phyloP scores from a whole-genome alignment of 2,329 filamentous ascomycete species.

The Fusarium denticulatum region DNA sequence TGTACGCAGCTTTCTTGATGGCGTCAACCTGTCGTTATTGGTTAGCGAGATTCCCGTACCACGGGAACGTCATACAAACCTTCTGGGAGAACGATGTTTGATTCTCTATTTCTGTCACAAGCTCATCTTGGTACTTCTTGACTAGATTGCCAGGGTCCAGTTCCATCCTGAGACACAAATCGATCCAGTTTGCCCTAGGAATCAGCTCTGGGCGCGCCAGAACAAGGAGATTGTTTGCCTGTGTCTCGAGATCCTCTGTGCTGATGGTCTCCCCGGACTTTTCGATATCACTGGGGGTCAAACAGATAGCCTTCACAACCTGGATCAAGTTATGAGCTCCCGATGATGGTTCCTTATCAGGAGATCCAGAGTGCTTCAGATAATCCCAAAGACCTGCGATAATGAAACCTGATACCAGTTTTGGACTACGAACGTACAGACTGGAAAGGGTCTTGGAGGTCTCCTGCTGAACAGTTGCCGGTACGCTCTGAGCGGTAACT shows the following conservation, averaged over 20 bases:
- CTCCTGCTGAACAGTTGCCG: slow-evolving; percentile 71
- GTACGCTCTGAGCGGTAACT: slow-evolving; percentile 70
- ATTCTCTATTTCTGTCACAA: slow-evolving; percentile 73
- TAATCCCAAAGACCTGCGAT: slow-evolving; percentile 82
- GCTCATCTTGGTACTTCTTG: slow-evolving; percentile 66
- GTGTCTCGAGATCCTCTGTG: slow-evolving; percentile 65
- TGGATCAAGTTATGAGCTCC: slow-evolving; percentile 71
- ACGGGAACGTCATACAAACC: slow-evolving; percentile 53
- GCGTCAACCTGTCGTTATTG: slow-evolving; percentile 38
- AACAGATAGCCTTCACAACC: slow-evolving; percentile 70
- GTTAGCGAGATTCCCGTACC: slow-evolving; percentile 11
- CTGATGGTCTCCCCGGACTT: slow-evolving; percentile 56
- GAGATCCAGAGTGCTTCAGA: slow-evolving; percentile 71
- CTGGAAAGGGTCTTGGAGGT: slow-evolving; percentile 69
- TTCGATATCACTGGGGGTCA: slow-evolving; percentile 61
- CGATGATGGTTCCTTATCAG: slow-evolving; percentile 82
- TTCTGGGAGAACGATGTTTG: slow-evolving; percentile 61
- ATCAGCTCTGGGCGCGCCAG: slow-evolving; percentile 82
- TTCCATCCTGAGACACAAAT: slow-evolving; percentile 80
- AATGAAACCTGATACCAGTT: slow-evolving; percentile 69
- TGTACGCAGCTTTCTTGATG: slow-evolving; percentile 78
- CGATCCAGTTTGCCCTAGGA: slow-evolving; percentile 86
- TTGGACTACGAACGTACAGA: slow-evolving; percentile 70
- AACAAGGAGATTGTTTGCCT: slow-evolving; percentile 81
- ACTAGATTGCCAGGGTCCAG: slow-evolving; percentile 86